Conservation (phyloP, 768 basidiomycete species). For the Amanita rimosa region DNA sequence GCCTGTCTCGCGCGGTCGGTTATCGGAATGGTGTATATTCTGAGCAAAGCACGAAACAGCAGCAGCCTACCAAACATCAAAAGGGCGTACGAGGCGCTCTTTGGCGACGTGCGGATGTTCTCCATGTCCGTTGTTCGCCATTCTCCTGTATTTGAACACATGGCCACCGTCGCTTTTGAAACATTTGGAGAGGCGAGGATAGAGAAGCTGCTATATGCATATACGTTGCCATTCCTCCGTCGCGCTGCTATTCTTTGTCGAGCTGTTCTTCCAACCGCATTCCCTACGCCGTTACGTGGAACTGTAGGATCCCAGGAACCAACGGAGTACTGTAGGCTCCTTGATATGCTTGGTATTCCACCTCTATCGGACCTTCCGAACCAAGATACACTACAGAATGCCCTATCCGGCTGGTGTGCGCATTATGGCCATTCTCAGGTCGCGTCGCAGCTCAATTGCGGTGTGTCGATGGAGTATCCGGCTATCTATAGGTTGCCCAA, state of each 20-base stretch:
- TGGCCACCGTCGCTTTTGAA: constrained; percentile 67
- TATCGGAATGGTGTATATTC: constrained; percentile 73
- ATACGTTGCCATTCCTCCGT: constrained; percentile 88
- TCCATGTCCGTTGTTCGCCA: constrained; percentile 88
- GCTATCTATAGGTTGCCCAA: constrained; percentile 72
- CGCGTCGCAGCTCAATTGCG: constrained; percentile 68
- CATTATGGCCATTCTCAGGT: constrained; percentile 80
- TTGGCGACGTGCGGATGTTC: constrained; percentile 81
- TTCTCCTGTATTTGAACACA: constrained; percentile 80
- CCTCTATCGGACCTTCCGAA: constrained; percentile 67
- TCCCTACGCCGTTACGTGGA: constrained; percentile 35
- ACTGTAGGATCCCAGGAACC: constrained; percentile 19
- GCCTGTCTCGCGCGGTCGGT: constrained; percentile 80
- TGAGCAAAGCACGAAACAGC: constrained; percentile 59
- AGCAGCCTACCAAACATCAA: constrained; percentile 30
- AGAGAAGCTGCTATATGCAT: constrained; percentile 76
- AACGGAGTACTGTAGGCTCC: constrained; percentile 72
- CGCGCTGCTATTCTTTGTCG: constrained; percentile 78
- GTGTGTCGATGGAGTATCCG: constrained; percentile 75
- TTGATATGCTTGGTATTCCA: constrained; percentile 69
- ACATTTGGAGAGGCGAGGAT: constrained; percentile 77
- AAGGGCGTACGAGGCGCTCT: constrained; percentile 57
- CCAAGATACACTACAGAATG: constrained; percentile 81
- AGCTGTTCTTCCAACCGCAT: constrained; percentile 55
- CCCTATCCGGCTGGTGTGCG: constrained; percentile 83